phyloP scores from a whole-genome alignment of 2,329 filamentous ascomycete species.

The Colletotrichum sp. region DNA sequence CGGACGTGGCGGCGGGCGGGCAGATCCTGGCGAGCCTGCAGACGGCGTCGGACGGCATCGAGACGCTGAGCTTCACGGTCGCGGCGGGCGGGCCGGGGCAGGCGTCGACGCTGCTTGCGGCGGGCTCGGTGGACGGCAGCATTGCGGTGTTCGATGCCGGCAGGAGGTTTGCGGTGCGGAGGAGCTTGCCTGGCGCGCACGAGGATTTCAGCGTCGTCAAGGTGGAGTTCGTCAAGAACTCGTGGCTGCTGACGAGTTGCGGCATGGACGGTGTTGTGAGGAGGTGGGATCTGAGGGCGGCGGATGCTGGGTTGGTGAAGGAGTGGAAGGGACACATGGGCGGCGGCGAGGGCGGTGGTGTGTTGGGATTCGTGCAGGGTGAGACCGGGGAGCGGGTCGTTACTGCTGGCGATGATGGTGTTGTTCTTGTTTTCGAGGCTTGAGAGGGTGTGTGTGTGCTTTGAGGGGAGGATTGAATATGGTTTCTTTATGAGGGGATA shows the following conservation, averaged over 20 bases:
- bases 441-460: conserved; percentile 26
- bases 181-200: conserved; percentile 82
- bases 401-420: conserved; percentile 88
- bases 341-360: conserved; percentile 84
- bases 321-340: conserved; percentile 93
- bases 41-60: conserved; percentile 76
- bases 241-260: conserved; percentile 81
- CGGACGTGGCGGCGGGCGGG: conserved; percentile 48
- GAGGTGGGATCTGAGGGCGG: conserved; percentile 81
- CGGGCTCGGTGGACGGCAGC: conserved; percentile 74
- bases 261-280: conserved; percentile 92
- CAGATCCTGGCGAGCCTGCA: conserved; percentile 82
- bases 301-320: conserved; percentile 70
- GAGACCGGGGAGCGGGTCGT: conserved; percentile 76
- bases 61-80: conserved; percentile 70
- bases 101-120: conserved; percentile 57
- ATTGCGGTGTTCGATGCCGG: conserved; percentile 89
- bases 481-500: not conserved
- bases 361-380: conserved; percentile 89
- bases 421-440: conserved; percentile 71
- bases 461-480: not conserved
- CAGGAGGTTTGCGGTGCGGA: conserved; percentile 84
- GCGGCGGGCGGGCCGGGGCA: conserved; percentile 41
- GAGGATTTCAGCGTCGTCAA: conserved; percentile 91
- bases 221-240: conserved; percentile 78